Evolutionary conservation across 164 flowering plant species (phyloP), one percentile per base, ranked within the genome.

Genomic region (Nelumbo lutea): DNA sequence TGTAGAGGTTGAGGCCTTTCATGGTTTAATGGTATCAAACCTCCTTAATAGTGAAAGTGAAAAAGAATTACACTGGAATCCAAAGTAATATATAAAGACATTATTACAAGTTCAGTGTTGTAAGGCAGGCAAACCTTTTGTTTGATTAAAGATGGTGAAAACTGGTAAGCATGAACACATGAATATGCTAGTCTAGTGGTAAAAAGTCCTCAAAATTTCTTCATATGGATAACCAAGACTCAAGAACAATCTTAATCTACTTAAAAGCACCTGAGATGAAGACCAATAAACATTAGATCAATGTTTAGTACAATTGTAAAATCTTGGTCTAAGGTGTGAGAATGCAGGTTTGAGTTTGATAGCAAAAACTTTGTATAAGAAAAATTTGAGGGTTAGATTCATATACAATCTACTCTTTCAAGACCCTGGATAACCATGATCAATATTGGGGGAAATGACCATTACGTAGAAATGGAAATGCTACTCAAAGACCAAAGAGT

Each of bases 171-270:
- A 95, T 0, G 98, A 91, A 78, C 98, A 95, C 98, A 95, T 92
- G 62, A 89, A 65, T 66, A 92, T 86, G 80, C 87, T 83, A 4
- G 97, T 92, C 79, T 95, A 96, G 73, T 95, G 90, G 81, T 95
- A 97, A 58, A 83, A 95, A 55, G 97, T 84, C 67, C 82, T 81
- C 75, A 95, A 70, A 52, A 91, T 89, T 65, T 95, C 98, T 72
- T 95, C 98, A 75, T 90, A 95, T 8, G 98, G 98, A 79, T 91
- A 95, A 1, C 98, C 98, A 61, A 97, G 98, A 75, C 97, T 92
- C 82, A 95, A 78, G 81, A 92, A 92, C 70, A 92, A 80, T 68
- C 98, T 83, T 80, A 95, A 46, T 55, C 98, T 93, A 69, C 91
- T 95, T 38, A 95, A 77, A 68, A 95, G 91, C 56, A 95, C 90